phyloP scores from a whole-genome alignment of 1,284 basidiomycete genomes.

The Tilletia caries region DNA sequence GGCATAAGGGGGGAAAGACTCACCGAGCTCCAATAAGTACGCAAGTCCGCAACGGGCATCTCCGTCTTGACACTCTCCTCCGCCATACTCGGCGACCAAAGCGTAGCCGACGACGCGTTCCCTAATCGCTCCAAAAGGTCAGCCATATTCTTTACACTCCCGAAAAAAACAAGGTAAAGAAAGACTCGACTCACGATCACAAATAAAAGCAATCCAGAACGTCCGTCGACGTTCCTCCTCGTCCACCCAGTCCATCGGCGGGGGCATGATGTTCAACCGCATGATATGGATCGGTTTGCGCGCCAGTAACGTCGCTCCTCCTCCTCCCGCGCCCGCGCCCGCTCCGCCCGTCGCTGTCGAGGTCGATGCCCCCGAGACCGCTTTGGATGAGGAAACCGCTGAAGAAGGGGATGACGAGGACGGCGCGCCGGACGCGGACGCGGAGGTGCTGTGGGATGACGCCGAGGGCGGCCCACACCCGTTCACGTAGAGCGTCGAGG shows the following conservation, averaged over 20 bases:
- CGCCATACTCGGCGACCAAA: not conserved
- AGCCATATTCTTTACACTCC: not conserved
- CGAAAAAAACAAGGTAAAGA: not conserved
- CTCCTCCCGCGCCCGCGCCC: too few relatives aligned
- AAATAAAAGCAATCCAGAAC: slow-evolving; percentile 9
- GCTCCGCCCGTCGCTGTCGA: too few relatives aligned
- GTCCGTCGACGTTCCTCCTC: slow-evolving; percentile 22
- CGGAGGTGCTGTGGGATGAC: too few relatives aligned
- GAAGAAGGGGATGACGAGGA: too few relatives aligned
- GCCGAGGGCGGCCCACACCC: too few relatives aligned
- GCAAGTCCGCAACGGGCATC: slow-evolving; percentile 1
- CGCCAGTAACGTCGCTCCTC: not conserved
- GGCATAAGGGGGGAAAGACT: not conserved
- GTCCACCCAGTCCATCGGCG: slow-evolving; percentile 20
- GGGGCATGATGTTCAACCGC: slow-evolving; percentile 9
- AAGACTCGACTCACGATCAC: slow-evolving; percentile 14
- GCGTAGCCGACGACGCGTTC: slow-evolving; percentile 3
- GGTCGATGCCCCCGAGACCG: too few relatives aligned
- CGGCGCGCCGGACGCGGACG: too few relatives aligned
- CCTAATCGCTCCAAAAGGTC: not conserved
- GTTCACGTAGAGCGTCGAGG: too few relatives aligned
- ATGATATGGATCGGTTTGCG: slow-evolving; percentile 12
- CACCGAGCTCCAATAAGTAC: slow-evolving; percentile 10
- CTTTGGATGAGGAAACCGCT: too few relatives aligned
- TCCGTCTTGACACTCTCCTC: slow-evolving; percentile 12